Percentiles rank a stretch among this genome's conserved stretches.
Evolutionary conservation across 2,329 filamentous ascomycete genomes (phyloP).

Genomic region (Aspergillus chevalieri): DNA sequence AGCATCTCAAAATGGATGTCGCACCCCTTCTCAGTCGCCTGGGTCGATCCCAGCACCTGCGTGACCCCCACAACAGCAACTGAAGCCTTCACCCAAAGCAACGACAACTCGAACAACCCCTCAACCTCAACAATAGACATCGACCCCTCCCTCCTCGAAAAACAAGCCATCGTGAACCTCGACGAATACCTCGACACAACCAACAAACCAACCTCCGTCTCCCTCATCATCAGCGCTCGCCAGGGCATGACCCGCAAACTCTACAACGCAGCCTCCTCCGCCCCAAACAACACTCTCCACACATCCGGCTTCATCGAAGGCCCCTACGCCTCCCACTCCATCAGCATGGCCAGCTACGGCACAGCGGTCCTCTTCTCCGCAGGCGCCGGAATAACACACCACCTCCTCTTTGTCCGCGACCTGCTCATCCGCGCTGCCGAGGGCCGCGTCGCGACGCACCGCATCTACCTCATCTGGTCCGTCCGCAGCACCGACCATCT

Average conservation of each 20-base stretch:
- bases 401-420: slow-evolving; percentile 55
- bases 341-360: slow-evolving; percentile 54
- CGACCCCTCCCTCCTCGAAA: slow-evolving; percentile 25
- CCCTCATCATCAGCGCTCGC: slow-evolving; percentile 54
- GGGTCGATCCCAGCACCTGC: slow-evolving; percentile 33
- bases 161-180: slow-evolving; percentile 21
- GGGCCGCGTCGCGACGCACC: slow-evolving; percentile 52
- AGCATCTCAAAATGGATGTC: slow-evolving; percentile 43
- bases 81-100: slow-evolving; percentile 10
- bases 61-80: slow-evolving; percentile 18
- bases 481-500: slow-evolving; percentile 56
- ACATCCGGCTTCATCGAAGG: slow-evolving; percentile 57
- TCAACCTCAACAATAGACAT: slow-evolving; percentile 2
- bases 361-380: slow-evolving; percentile 61
- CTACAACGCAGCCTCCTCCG: slow-evolving; percentile 49
- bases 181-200: slow-evolving; percentile 17
- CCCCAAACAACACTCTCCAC: slow-evolving; percentile 41
- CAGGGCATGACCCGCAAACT: slow-evolving; percentile 59
- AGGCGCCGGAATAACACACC: slow-evolving; percentile 62
- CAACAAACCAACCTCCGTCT: slow-evolving; percentile 39
- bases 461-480: slow-evolving; percentile 58
- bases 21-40: slow-evolving; percentile 45
- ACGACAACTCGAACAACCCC: slow-evolving; percentile 5
- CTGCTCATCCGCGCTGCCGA: slow-evolving; percentile 49
- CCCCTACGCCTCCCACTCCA: slow-evolving; percentile 56